Evolutionary conservation across 192 early-diverging fungal species (phyloP).

Genomic region (Coemansia sp.): DNA sequence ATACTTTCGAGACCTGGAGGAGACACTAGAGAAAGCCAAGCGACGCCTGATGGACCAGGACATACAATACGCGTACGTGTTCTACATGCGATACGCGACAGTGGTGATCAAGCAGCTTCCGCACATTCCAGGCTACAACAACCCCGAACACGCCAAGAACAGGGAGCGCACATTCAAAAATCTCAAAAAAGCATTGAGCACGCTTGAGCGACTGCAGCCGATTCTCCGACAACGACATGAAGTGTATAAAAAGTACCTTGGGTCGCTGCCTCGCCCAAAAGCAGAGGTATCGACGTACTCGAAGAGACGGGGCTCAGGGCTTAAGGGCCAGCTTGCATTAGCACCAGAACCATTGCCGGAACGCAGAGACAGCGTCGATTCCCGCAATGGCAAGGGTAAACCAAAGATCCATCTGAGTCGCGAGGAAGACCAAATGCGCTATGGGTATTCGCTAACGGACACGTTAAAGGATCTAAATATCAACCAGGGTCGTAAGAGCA

Average conservation of each 20-base stretch:
- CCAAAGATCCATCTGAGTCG: constrained; percentile 19
- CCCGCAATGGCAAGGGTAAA: background rate
- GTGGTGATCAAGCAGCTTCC: constrained; percentile 61
- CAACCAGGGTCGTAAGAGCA: background rate
- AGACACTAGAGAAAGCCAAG: constrained; percentile 50
- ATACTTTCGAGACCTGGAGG: constrained; percentile 46
- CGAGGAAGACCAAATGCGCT: constrained; percentile 8
- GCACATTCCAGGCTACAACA: constrained; percentile 58
- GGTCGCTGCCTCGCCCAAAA: constrained; percentile 27
- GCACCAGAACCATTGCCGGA: background rate
- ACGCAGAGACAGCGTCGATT: constrained; percentile 2
- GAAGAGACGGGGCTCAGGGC: constrained; percentile 13
- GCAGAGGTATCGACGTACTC: constrained; percentile 38
- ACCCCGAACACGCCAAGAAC: constrained; percentile 51
- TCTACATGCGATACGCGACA: constrained; percentile 68
- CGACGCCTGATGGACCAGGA: constrained; percentile 65
- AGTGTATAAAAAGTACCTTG: constrained; percentile 50
- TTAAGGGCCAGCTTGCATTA: constrained; percentile 3
- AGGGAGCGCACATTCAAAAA: constrained; percentile 41
- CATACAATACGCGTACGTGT: constrained; percentile 66
- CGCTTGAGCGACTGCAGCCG: constrained; percentile 60
- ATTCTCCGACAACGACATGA: constrained; percentile 57
- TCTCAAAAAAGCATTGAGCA: constrained; percentile 57
- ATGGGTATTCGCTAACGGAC: constrained; percentile 10
- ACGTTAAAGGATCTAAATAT: constrained; percentile 3